These are phyloP conservation scores for Rosa chinensis DNA, from an alignment of 306 rosid species.

Conservation along the genomic window DNA sequence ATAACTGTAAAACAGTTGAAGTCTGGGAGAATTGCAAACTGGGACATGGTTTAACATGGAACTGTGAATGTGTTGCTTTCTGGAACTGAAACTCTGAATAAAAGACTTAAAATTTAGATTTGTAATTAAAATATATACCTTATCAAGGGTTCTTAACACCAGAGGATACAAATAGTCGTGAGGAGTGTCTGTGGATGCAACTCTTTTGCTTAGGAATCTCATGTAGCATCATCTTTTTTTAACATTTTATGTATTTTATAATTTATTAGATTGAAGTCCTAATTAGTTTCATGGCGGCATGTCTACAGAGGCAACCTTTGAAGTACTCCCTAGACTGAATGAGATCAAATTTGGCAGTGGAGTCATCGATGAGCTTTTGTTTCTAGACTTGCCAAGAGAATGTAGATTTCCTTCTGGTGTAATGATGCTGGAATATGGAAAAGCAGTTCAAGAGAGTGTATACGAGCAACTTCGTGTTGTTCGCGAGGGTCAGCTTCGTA, in stretches of 20 bases:
- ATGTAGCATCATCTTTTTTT: neutral
- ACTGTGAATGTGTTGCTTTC: neutral
- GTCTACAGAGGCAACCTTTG: constrained; percentile 88
- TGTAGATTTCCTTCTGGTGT: constrained; percentile 63
- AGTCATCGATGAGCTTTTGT: constrained; percentile 84
- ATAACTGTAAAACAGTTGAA: neutral
- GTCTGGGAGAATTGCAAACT: neutral
- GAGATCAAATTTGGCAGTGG: constrained; percentile 97
- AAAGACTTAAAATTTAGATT: neutral
- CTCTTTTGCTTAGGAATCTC: neutral
- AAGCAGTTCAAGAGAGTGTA: constrained; percentile 94
- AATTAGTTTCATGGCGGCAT: constrained; percentile 27
- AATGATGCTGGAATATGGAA: constrained; percentile 89
- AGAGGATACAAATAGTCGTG: neutral
- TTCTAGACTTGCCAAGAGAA: constrained; percentile 89
- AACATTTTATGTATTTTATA: neutral
- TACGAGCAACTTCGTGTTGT: constrained; percentile 97
- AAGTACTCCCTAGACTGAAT: constrained; percentile 90
- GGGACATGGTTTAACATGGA: neutral
- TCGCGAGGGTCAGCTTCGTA: constrained; percentile 97
- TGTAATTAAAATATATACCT: neutral
- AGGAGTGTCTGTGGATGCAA: neutral
- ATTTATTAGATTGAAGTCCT: constrained; percentile 13
- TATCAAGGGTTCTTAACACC: neutral
- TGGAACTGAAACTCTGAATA: neutral